Evolutionary conservation across 169 alveolate species (phyloP), one percentile per base, ranked within the genome.

Genomic region (Miamiensis avidus): DNA sequence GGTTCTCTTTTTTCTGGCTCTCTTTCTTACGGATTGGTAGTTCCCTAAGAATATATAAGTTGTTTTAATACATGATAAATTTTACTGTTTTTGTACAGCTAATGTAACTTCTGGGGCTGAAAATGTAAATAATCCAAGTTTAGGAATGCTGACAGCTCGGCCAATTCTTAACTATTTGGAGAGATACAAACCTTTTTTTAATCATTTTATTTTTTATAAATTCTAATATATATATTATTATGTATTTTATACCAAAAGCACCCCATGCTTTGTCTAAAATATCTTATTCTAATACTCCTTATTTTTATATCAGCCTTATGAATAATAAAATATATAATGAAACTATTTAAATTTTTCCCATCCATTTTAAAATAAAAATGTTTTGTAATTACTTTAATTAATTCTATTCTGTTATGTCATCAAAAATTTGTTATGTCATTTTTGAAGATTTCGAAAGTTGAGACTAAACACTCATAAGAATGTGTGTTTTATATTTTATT

Each of bases 111-210:
- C 84, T 49, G 84, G 84, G 64, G 65, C 31, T 0, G 84, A 32
- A 79, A 79, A 79, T 25, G 84, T 79, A 64, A 79, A 79, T n/a
- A 79, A 31, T 34, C 84, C 84, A 28, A 79, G 64, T 28, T 79
- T 65, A 15, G 84, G 84, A 65, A 79, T 64, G 26, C 65, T 34
- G 31, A 79, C 84, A n/a, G 84, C 34, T 65, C 84, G 25, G 1
- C 84, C 84, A 29, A 65, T 49, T 49, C 76, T 79, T 30, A 79
- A 49, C 20, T 79, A 31, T 49, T 79, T 79, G 30, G 74, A 65
- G 29, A 79, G 34, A 64, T 79, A 79, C 4, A 49, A 34, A 79
- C 84, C 84, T 65, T 73, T 73, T 73, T n/a, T 73, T 73, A 11
- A 49, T 49, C 20, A 11, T 49, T 49, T 49, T 11, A 49, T 11